Evolutionary conservation across 148 eudicot species (phyloP).

Genomic region (Chenopodium album): DNA sequence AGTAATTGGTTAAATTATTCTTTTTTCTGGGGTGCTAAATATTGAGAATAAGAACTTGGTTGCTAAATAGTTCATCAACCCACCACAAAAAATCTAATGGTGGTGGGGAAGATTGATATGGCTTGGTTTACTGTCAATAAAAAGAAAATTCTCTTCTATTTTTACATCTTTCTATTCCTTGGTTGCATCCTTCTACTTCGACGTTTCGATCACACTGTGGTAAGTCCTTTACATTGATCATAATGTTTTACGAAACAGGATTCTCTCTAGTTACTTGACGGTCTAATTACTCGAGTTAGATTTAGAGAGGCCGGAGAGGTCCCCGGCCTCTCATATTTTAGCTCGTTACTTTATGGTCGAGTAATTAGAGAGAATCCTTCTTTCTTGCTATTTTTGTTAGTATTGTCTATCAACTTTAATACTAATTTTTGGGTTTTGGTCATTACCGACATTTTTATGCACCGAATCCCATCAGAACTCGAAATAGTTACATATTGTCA

Average conservation of each 20-base stretch:
- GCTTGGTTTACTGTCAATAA: not conserved
- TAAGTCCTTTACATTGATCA: not conserved
- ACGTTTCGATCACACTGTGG: not conserved
- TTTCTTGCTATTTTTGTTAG: no score
- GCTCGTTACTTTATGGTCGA: not conserved
- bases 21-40: no score
- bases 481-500: not conserved
- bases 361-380: no score
- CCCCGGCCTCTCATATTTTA: no score
- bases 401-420: no score
- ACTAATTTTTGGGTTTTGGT: no score
- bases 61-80: no score
- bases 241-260: not conserved
- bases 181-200: conserved; percentile 15
- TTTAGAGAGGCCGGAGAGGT: no score
- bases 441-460: not conserved
- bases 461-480: not conserved
- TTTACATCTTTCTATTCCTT: conserved; percentile 17
- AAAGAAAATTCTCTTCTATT: conserved; percentile 1
- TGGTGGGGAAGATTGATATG: not conserved
- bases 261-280: not conserved
- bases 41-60: no score
- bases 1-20: not conserved
- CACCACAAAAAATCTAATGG: not conserved
- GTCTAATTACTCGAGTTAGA: no score